Base-by-base conservation (phyloP, 169 alveolate species). In the Hepatocystis sp. region DNA sequence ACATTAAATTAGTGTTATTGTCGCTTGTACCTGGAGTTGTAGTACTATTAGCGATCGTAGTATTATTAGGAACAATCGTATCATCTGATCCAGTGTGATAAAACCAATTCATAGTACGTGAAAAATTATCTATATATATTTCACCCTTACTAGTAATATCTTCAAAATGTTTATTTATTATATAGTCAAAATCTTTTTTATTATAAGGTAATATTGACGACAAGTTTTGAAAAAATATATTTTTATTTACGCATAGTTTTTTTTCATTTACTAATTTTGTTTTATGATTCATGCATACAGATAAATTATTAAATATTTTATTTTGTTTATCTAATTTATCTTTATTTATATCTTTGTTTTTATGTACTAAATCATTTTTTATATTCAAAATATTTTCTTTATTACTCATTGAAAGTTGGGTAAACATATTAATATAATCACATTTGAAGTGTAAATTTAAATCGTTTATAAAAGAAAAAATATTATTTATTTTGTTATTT, bases 391-490 rank as follows among this genome's bases (percentile, higher is more conserved):
- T n/a, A n/a, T n/a, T 23, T 40, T 21, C 21, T 58, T 56, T 47
- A 27, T 30, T 13, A 40, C 4, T n/a, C n/a, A n/a, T 34, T 58
- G 51, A 39, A 19, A 71, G 61, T 21, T 17, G 21, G 21, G 15
- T 49, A 81, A 32, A 81, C 3, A 81, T 63, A 17, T 47, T 36
- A 25, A 61, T 21, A 51, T 81, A 81, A 81, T 81, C 32, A 3
- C 49, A 27, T 34, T 44, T 15, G 44, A 61, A 81, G 28, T 19
- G 44, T 47, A 81, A 34, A 13, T 34, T 53, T 2, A 81, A 30
- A 0, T 81, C 89, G 51, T 36, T 81, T 63, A 49, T 61, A 13
- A 60, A 55, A 27, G 47, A 11, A 42, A 81, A 81, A 27, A 81
- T 81, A 36, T 81, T 81, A 17, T 51, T 21, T 30, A 51, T 8